Conservation (phyloP, 192 early-diverging fungal genomes). For the Endogone sp. region DNA sequence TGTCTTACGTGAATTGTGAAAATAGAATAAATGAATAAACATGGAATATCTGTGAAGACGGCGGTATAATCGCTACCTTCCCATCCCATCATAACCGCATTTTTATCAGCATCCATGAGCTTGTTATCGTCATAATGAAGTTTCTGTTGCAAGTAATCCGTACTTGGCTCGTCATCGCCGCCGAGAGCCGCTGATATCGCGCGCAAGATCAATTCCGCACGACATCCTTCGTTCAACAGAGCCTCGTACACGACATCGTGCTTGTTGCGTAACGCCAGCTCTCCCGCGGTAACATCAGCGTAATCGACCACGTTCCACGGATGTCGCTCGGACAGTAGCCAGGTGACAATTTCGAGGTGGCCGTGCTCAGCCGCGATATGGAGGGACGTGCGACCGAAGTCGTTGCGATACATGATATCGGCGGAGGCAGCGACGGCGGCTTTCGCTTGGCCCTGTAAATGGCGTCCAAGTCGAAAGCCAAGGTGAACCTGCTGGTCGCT, state of each 20-base stretch:
- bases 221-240: slow-evolving; percentile 81
- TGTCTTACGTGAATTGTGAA: too few relatives aligned
- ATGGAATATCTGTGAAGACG: too few relatives aligned
- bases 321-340: slow-evolving; percentile 59
- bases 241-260: slow-evolving; percentile 68
- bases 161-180: slow-evolving; percentile 54
- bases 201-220: slow-evolving; percentile 78
- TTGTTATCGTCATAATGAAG: slow-evolving; percentile 79
- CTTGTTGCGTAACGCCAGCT: slow-evolving; percentile 70
- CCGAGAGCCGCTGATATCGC: slow-evolving; percentile 32
- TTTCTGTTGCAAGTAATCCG: slow-evolving; percentile 71
- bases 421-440: slow-evolving; percentile 43
- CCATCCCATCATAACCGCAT: slow-evolving; percentile 99
- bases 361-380: slow-evolving; percentile 71
- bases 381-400: slow-evolving; percentile 56
- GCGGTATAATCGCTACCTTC: too few relatives aligned
- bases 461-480: neutral
- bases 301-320: slow-evolving; percentile 85
- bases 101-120: slow-evolving; percentile 79
- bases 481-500: too few relatives aligned
- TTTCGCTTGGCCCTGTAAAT: slow-evolving; percentile 37
- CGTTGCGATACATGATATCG: slow-evolving; percentile 51
- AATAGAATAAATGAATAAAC: too few relatives aligned
- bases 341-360: slow-evolving; percentile 55
- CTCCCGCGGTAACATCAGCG: slow-evolving; percentile 73